Evolutionary conservation across 2,329 filamentous ascomycete genomes (phyloP).

Genomic region (Thermochaetoides dissita): DNA sequence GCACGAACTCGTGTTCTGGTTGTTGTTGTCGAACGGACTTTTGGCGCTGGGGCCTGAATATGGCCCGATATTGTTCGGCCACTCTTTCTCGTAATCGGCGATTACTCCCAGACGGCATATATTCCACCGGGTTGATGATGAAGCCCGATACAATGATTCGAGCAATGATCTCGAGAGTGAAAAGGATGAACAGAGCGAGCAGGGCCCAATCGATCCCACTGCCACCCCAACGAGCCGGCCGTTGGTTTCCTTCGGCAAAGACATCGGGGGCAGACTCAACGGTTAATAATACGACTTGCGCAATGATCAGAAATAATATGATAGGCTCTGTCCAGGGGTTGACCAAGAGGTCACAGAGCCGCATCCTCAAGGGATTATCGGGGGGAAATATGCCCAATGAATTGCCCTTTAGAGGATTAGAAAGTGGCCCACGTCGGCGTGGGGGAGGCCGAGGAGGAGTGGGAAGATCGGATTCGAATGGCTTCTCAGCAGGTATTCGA

Average conservation of each 20-base stretch:
- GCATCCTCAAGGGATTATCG: slow-evolving; percentile 57
- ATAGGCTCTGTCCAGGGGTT: slow-evolving; percentile 76
- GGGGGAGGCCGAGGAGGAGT: slow-evolving; percentile 18
- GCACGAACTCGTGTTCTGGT: slow-evolving; percentile 28
- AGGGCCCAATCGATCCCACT: slow-evolving; percentile 65
- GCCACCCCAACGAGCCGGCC: slow-evolving; percentile 52
- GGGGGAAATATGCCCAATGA: slow-evolving; percentile 74
- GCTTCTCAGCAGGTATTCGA: slow-evolving; percentile 30
- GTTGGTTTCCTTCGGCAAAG: slow-evolving; percentile 44
- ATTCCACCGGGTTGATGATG: slow-evolving; percentile 77
- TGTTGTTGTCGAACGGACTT: slow-evolving; percentile 45
- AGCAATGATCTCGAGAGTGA: slow-evolving; percentile 71
- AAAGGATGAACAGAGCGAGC: slow-evolving; percentile 71
- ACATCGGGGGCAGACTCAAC: slow-evolving; percentile 67
- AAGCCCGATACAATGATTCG: slow-evolving; percentile 89
- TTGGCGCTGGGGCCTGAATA: slow-evolving; percentile 72
- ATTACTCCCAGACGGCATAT: slow-evolving; percentile 75
- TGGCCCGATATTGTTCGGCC: slow-evolving; percentile 57
- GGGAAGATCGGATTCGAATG: slow-evolving; percentile 19
- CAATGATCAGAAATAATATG: slow-evolving; percentile 72
- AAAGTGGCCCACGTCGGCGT: slow-evolving; percentile 24
- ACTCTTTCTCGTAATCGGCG: slow-evolving; percentile 62
- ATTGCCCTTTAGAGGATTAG: slow-evolving; percentile 76
- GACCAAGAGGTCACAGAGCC: slow-evolving; percentile 70
- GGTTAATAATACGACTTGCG: slow-evolving; percentile 78